Evolutionary conservation across 768 basidiomycete genomes (phyloP), one percentile per base, ranked within the genome.

Genomic region (Tylopilus balloui): DNA sequence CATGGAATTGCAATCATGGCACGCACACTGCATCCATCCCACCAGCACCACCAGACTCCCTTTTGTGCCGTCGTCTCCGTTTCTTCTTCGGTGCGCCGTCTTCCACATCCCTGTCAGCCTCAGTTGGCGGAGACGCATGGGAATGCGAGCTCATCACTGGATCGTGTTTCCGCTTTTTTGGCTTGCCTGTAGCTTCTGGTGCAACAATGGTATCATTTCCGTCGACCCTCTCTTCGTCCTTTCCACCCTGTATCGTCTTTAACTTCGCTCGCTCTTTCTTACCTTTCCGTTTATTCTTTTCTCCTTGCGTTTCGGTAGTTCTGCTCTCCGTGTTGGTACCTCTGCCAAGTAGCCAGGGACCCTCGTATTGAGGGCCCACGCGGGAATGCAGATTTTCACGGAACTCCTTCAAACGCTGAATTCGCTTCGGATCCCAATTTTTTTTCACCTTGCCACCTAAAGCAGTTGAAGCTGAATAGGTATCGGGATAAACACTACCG

Each of bases 331-430:
- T 23, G 10, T 39, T 44, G 17, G 42, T 44, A 10, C 17, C 29
- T 6, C 11, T 12, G 1, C 43, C 43, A 25, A 61, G 24, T 20
- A 57, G 57, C 64, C 64, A 65, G 19, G 53, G 19, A 35, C 47
- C 62, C 20, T 52, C 54, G 20, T 53, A 55, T 0, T 17, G 50
- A 17, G 37, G 56, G 20, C 64, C 63, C 8, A 60, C 55, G 17
- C 84, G 73, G 49, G 74, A 74, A 21, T 54, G 59, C 14, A 96
- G 63, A 61, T 74, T 81, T 39, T 73, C 63, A 65, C 86, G 88
- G 49, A 96, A 75, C 51, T 92, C 87, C 59, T 77, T 73, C 38
- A 95, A 71, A 54, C 83, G 78, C 39, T 85, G 79, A 20, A 71
- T 72, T 13, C 88, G 77, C 32, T 72, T 76, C 28, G 73, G 67